Evolutionary conservation across 1,139 yeast species (phyloP).

Genomic region (Geotrichum fermentans): DNA sequence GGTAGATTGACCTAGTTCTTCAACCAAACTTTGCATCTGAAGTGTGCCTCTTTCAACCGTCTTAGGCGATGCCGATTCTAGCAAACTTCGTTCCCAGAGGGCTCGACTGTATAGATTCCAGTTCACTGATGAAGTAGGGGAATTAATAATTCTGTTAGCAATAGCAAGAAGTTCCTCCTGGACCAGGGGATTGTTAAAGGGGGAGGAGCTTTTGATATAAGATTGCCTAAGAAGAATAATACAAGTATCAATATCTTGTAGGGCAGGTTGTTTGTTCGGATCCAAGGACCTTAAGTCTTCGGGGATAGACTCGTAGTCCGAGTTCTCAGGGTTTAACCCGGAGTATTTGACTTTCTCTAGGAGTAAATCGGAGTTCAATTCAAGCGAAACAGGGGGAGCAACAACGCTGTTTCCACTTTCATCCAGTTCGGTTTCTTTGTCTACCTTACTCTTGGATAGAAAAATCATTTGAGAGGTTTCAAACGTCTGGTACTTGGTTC

Average conservation of each 20-base stretch:
- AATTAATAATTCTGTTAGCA: slow-evolving; percentile 62
- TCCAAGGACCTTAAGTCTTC: slow-evolving; percentile 52
- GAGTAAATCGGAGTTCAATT: slow-evolving; percentile 70
- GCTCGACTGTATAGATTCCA: slow-evolving; percentile 83
- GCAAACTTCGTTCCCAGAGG: slow-evolving; percentile 81
- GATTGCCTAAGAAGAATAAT: slow-evolving; percentile 67
- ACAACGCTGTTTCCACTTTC: slow-evolving; percentile 24
- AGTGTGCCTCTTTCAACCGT: slow-evolving; percentile 91
- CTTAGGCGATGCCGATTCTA: slow-evolving; percentile 75
- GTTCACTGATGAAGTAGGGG: slow-evolving; percentile 48
- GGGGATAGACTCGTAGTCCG: slow-evolving; percentile 54
- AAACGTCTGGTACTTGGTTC: slow-evolving; percentile 75
- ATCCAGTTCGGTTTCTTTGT: slow-evolving; percentile 30
- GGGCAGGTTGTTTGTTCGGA: slow-evolving; percentile 75
- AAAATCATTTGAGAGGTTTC: slow-evolving; percentile 73
- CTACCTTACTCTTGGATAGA: slow-evolving; percentile 56
- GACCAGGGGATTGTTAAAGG: slow-evolving; percentile 62
- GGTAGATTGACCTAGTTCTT: slow-evolving; percentile 73
- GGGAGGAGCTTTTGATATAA: slow-evolving; percentile 63
- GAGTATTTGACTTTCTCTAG: slow-evolving; percentile 63
- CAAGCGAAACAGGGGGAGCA: slow-evolving; percentile 40
- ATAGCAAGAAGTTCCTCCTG: slow-evolving; percentile 79
- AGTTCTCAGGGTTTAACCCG: slow-evolving; percentile 33
- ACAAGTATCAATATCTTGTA: slow-evolving; percentile 64
- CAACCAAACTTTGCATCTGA: slow-evolving; percentile 89